A percentile compares a stretch with the other conserved stretches of the same genome.
phyloP scores from a whole-genome alignment of 495 filamentous ascomycete genomes.

The Talaromyces thailandensis region DNA sequence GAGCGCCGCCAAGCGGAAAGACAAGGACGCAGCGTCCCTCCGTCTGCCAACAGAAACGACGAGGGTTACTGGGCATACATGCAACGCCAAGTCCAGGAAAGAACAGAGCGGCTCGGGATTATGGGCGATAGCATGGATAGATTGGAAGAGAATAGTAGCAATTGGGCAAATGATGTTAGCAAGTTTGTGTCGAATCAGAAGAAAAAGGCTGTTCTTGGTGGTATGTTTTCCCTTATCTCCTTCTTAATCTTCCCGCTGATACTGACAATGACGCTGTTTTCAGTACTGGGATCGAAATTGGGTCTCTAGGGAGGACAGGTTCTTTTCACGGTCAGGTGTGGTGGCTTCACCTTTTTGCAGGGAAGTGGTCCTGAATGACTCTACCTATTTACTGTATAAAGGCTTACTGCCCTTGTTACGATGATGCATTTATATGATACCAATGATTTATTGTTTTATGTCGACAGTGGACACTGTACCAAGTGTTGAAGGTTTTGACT shows the following conservation, averaged over 20 bases:
- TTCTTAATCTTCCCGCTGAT: background rate
- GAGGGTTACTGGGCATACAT: constrained; percentile 66
- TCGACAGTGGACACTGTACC: background rate
- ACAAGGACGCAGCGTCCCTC: constrained; percentile 21
- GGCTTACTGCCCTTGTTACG: background rate
- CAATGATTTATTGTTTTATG: background rate
- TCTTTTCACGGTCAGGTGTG: background rate
- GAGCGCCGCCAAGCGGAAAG: constrained; percentile 40
- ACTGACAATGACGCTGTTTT: background rate
- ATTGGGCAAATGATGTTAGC: constrained; percentile 76
- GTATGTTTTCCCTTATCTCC: constrained; percentile 24
- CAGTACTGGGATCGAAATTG: constrained; percentile 37
- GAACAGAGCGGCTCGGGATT: constrained; percentile 76
- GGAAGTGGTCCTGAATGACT: background rate
- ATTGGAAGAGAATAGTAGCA: constrained; percentile 66
- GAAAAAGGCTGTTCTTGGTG: constrained; percentile 65
- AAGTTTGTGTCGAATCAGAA: constrained; percentile 84
- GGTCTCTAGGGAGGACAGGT: constrained; percentile 8
- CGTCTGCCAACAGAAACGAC: constrained; percentile 14
- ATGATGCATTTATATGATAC: background rate
- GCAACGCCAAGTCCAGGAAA: constrained; percentile 75
- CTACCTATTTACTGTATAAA: background rate
- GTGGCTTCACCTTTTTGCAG: background rate
- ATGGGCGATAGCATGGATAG: constrained; percentile 78
- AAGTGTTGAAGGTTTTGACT: background rate